phyloP scores from a whole-genome alignment of 495 filamentous ascomycete genomes.

The Xylaria sp. region DNA sequence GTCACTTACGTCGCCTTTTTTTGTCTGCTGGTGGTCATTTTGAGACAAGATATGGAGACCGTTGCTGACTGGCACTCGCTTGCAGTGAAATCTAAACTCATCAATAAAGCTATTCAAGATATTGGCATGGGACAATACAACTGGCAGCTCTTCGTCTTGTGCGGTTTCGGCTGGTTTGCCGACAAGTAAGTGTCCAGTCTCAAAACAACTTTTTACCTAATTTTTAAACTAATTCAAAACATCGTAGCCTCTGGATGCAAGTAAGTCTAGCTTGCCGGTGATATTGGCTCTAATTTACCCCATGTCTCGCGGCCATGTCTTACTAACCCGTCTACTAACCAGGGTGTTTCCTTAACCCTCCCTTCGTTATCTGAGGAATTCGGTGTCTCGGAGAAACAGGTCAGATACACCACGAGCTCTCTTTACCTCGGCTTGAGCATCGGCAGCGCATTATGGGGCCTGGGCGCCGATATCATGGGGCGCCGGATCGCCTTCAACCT shows the following conservation, averaged over 20 bases:
- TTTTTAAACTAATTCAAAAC: not conserved
- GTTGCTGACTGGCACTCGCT: constrained; percentile 31
- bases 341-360: constrained; percentile 78
- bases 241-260: constrained; percentile 58
- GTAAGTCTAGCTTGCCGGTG: constrained; percentile 38
- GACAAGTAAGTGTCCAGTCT: constrained; percentile 54
- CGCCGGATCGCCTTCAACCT: constrained; percentile 79
- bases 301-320: constrained; percentile 27
- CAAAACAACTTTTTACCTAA: not conserved
- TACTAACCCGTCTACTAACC: constrained; percentile 53
- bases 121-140: constrained; percentile 90
- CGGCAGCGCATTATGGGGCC: constrained; percentile 82
- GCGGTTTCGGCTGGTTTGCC: constrained; percentile 78
- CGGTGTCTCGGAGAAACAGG: constrained; percentile 56
- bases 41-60: not conserved
- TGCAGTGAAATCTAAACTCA: constrained; percentile 63
- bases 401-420: constrained; percentile 60
- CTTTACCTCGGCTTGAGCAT: constrained; percentile 67
- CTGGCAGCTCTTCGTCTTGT: constrained; percentile 82
- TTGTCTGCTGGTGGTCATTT: not conserved
- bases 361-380: constrained; percentile 75
- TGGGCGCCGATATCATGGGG: constrained; percentile 75
- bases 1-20: constrained; percentile 29
- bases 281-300: not conserved
- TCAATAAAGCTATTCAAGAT: constrained; percentile 80